Percentiles rank a stretch among this genome's conserved stretches.
These are phyloP conservation scores for Fragosphaeria purpurea DNA, from an alignment of 2,329 filamentous ascomycete genomes.

Conservation along the genomic window DNA sequence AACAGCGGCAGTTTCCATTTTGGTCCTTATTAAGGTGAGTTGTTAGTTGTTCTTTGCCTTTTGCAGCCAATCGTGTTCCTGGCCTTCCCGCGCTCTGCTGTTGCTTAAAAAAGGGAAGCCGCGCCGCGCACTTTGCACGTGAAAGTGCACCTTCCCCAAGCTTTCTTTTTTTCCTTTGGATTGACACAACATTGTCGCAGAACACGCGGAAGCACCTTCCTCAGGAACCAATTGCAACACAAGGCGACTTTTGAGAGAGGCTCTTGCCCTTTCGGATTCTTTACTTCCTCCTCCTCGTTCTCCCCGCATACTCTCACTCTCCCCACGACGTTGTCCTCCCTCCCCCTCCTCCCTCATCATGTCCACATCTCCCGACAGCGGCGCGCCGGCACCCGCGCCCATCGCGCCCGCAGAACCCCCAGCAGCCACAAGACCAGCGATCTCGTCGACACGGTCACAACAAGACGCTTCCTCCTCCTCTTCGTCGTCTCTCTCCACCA, in stretches of 20 bases:
- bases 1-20: too few species aligned
- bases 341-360: background rate
- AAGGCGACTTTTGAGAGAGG: too few species aligned
- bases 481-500: slow-evolving; percentile 16
- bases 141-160: background rate
- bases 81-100: background rate
- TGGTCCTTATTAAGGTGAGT: too few species aligned
- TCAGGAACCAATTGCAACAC: background rate
- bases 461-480: too few species aligned
- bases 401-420: slow-evolving; percentile 22
- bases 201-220: too few species aligned
- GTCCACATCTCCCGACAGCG: slow-evolving; percentile 2
- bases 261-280: background rate
- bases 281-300: background rate
- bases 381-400: slow-evolving; percentile 10
- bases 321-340: background rate
- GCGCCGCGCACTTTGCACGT: slow-evolving; percentile 1
- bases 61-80: too few species aligned
- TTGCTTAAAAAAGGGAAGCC: background rate
- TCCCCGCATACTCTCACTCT: background rate
- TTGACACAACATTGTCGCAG: too few species aligned
- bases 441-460: too few species aligned
- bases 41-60: background rate
- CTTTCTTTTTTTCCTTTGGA: background rate
- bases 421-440: slow-evolving; percentile 22